Conservation (phyloP, 371 early-diverging fungal species). For the Mucor ambiguus region DNA sequence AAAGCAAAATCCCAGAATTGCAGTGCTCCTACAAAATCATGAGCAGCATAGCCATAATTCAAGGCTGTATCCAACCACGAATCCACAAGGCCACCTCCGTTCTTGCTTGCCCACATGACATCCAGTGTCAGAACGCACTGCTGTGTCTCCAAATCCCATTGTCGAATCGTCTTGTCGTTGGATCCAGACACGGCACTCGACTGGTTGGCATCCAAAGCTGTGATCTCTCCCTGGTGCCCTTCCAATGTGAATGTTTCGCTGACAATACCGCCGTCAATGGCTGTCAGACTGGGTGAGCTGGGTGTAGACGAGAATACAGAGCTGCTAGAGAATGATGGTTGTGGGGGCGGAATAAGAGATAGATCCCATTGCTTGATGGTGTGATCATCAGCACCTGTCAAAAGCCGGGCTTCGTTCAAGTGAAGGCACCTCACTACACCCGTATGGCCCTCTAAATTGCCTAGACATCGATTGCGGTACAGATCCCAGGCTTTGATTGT, state of each 20-base stretch:
- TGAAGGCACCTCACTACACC: constrained; percentile 73
- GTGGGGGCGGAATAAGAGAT: constrained; percentile 46
- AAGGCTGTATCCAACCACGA: constrained; percentile 29
- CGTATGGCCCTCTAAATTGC: constrained; percentile 61
- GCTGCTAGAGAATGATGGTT: constrained; percentile 24
- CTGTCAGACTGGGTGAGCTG: constrained; percentile 36
- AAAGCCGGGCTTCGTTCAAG: constrained; percentile 60
- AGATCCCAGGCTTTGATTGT: constrained; percentile 80
- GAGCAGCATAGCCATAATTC: constrained; percentile 44
- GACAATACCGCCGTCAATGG: constrained; percentile 29
- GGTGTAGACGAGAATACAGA: constrained; percentile 27
- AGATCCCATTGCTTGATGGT: constrained; percentile 88
- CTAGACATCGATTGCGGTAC: constrained; percentile 57
- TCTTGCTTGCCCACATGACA: constrained; percentile 66
- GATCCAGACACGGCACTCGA: constrained; percentile 73
- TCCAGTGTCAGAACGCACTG: constrained; percentile 67
- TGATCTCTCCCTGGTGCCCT: constrained; percentile 59
- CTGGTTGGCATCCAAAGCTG: constrained; percentile 54
- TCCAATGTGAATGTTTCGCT: constrained; percentile 45
- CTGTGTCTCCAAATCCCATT: constrained; percentile 89
- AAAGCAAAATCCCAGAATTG: constrained; percentile 84
- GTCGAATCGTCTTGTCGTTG: constrained; percentile 85
- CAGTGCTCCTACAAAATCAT: constrained; percentile 70
- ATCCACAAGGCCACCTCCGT: constrained; percentile 11
- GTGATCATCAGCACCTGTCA: constrained; percentile 82